Conservation (phyloP, 2,329 filamentous ascomycete species). For the Lachnellula willkommii region DNA sequence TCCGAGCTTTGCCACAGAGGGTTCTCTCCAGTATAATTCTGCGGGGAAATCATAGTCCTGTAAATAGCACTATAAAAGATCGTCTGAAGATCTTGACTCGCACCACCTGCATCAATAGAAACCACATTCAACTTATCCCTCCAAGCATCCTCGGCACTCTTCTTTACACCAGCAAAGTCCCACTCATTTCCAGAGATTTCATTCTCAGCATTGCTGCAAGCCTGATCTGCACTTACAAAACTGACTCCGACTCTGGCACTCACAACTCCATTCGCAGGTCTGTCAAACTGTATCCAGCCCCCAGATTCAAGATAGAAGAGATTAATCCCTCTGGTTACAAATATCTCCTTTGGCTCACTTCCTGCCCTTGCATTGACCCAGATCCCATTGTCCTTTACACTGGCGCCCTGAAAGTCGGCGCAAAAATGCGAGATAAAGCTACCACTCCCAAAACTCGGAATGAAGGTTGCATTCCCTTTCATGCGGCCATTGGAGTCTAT, state of each 20-base stretch:
- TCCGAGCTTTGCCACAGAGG: constrained; percentile 60
- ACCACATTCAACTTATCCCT: constrained; percentile 55
- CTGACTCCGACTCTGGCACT: constrained; percentile 62
- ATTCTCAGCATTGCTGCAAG: constrained; percentile 60
- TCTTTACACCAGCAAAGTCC: constrained; percentile 54
- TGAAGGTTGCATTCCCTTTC: constrained; percentile 55
- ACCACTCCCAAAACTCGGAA: constrained; percentile 60
- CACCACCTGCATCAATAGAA: constrained; percentile 45
- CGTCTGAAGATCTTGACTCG: constrained; percentile 49
- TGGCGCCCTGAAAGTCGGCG: constrained; percentile 58
- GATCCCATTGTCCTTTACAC: constrained; percentile 55
- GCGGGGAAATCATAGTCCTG: constrained; percentile 63
- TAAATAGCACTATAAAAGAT: constrained; percentile 69
- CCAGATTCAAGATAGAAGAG: constrained; percentile 10
- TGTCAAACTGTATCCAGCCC: constrained; percentile 49
- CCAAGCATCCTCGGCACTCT: constrained; percentile 53
- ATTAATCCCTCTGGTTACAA: constrained; percentile 47
- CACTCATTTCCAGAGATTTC: constrained; percentile 56
- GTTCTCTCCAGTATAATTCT: constrained; percentile 71
- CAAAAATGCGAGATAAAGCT: constrained; percentile 59
- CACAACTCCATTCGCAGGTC: constrained; percentile 44
- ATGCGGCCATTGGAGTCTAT: constrained; percentile 57
- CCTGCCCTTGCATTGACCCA: constrained; percentile 55
- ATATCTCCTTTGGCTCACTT: constrained; percentile 41
- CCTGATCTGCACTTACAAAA: constrained; percentile 61